A percentile compares a stretch with the other conserved stretches of the same genome.
Conservation (phyloP, 768 basidiomycete species). For the Lactarius sanguifluus region DNA sequence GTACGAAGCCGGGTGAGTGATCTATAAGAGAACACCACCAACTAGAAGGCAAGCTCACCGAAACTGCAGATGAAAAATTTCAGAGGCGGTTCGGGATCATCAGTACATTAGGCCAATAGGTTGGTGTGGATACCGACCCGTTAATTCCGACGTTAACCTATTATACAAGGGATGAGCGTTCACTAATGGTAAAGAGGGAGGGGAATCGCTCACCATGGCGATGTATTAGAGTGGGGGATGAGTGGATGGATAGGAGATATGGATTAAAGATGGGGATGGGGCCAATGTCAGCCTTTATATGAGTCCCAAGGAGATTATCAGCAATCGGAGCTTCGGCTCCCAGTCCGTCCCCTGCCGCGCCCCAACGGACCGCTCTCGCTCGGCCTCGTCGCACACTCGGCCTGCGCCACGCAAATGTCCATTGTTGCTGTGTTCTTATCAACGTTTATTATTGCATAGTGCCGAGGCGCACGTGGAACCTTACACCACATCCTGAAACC, state of each 20-base stretch:
- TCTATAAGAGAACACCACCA: background rate
- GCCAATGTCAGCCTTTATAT: conserved; percentile 9
- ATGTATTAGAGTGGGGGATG: conserved; percentile 2
- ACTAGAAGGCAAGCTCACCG: conserved; percentile 45
- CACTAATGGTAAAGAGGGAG: background rate
- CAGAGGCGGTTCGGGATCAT: conserved; percentile 21
- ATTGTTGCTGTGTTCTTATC: background rate
- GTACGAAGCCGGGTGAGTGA: background rate
- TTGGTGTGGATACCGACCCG: conserved; percentile 59
- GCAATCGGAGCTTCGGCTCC: conserved; percentile 25
- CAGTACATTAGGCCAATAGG: conserved; percentile 5
- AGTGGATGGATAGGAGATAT: conserved; percentile 5
- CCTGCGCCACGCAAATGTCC: conserved; percentile 11
- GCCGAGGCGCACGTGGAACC: background rate
- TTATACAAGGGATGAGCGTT: background rate
- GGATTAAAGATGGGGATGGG: conserved; percentile 16
- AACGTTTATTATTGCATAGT: background rate
- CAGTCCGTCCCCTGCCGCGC: background rate
- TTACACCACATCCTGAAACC: background rate
- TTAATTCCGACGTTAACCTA: conserved; percentile 94
- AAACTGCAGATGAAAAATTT: conserved; percentile 50
- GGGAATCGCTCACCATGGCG: conserved; percentile 5
- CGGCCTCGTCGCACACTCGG: conserved; percentile 6
- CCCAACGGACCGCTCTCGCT: conserved; percentile 12
- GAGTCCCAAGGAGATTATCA: conserved; percentile 3